These are phyloP conservation scores for Misopates orontium DNA, from an alignment of 257 asterid genomes.

Conservation along the genomic window DNA sequence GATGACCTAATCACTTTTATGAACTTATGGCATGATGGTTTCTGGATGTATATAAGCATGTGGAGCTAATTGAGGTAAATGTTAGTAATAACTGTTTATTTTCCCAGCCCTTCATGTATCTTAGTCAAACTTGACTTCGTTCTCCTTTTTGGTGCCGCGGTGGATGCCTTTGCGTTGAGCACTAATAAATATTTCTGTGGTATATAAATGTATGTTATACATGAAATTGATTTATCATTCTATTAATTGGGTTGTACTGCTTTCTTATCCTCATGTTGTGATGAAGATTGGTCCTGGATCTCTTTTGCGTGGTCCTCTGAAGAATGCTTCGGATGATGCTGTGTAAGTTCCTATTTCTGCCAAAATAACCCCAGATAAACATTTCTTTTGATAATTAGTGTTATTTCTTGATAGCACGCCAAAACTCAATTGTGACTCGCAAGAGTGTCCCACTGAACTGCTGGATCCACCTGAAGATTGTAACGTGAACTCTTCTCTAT, in stretches of 20 bases:
- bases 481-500: slow-evolving; percentile 93
- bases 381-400: slow-evolving; percentile 17
- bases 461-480: slow-evolving; percentile 99
- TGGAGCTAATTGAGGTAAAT: not conserved
- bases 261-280: slow-evolving; percentile 29
- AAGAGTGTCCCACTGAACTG: slow-evolving; percentile 85
- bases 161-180: slow-evolving; percentile 10
- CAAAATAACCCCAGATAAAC: slow-evolving; percentile 10
- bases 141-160: slow-evolving; percentile 3
- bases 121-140: not conserved
- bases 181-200: not conserved
- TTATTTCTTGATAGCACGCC: slow-evolving; percentile 62
- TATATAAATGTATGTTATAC: not conserved
- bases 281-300: slow-evolving; percentile 95
- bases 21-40: not conserved
- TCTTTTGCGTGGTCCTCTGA: slow-evolving; percentile 82
- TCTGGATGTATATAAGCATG: not conserved
- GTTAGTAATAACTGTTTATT: not conserved
- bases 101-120: not conserved
- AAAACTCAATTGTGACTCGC: slow-evolving; percentile 65
- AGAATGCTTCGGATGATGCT: slow-evolving; percentile 70
- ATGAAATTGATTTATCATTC: slow-evolving; percentile 14
- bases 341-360: slow-evolving; percentile 65
- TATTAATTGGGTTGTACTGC: slow-evolving; percentile 15
- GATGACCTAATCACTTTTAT: not conserved